Conservation (phyloP, 164 flowering plant species). For the Saururus chinensis region DNA sequence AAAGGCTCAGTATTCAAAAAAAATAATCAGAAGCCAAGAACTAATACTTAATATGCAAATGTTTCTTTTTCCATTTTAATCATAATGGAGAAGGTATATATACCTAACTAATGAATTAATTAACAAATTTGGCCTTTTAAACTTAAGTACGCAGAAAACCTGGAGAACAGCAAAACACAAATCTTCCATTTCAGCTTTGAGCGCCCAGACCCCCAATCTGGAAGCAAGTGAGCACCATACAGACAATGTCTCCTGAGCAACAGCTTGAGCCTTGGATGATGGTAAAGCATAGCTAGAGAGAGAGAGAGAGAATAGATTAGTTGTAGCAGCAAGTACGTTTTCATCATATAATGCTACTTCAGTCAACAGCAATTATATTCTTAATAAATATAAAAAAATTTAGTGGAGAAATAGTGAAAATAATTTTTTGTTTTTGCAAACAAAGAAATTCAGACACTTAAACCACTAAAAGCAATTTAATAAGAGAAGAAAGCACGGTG, state of each 20-base stretch:
- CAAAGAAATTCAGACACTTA: neutral
- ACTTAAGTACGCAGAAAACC: constrained; percentile 26
- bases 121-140: too few species aligned
- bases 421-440: too few species aligned
- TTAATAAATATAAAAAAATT: too few species aligned
- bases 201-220: constrained; percentile 87
- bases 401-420: too few species aligned
- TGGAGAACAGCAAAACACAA: constrained; percentile 93
- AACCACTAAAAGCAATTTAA: neutral
- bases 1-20: neutral
- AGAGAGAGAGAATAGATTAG: neutral
- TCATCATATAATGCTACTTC: neutral
- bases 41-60: too few species aligned
- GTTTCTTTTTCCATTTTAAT: neutral
- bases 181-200: constrained; percentile 95
- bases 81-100: neutral
- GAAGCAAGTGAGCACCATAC: constrained; percentile 99
- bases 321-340: neutral
- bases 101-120: neutral
- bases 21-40: neutral
- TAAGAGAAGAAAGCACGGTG: constrained; percentile 9
- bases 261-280: constrained; percentile 71
- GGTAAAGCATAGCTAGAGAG: constrained; percentile 70
- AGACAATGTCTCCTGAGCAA: constrained; percentile 84
- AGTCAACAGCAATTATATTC: neutral